These are phyloP conservation scores for Saksenaea oblongispora DNA, from an alignment of 371 early-diverging fungal species.

Conservation along the genomic window DNA sequence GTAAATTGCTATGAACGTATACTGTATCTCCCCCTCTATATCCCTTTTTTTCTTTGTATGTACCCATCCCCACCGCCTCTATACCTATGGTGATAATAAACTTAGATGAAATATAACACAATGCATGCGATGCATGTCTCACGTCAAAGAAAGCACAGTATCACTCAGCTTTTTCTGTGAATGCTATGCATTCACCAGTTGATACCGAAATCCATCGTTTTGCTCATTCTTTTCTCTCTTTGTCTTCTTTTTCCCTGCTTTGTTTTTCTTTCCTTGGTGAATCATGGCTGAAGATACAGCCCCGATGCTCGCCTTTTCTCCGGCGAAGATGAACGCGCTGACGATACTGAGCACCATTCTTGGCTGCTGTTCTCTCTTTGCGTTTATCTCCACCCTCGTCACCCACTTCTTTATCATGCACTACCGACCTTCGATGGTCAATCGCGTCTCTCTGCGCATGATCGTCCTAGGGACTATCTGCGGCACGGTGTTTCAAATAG, in stretches of 20 bases:
- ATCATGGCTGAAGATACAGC: background rate
- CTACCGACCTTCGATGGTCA: slow-evolving; percentile 25
- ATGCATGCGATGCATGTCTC: background rate
- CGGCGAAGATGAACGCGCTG: background rate
- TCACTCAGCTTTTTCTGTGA: background rate
- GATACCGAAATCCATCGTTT: background rate
- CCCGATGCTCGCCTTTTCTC: background rate
- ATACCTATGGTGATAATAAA: background rate
- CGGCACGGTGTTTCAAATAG: slow-evolving; percentile 21
- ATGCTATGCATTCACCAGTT: background rate
- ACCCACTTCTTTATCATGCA: slow-evolving; percentile 21
- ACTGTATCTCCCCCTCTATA: background rate
- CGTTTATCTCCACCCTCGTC: slow-evolving; percentile 14
- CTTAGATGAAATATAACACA: background rate
- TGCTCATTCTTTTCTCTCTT: background rate
- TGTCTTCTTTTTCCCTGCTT: background rate
- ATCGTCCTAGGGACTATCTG: slow-evolving; percentile 26
- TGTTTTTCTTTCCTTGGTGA: background rate
- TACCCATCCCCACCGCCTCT: background rate
- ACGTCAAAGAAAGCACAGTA: background rate
- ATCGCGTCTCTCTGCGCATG: slow-evolving; percentile 37
- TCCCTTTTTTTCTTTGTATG: background rate
- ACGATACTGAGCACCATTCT: background rate
- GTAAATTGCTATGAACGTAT: background rate
- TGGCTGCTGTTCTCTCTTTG: slow-evolving; percentile 14